Percentiles rank a stretch among this genome's conserved stretches.
Conservation (phyloP, 2,329 filamentous ascomycete species). For the Aspergillus pseudonomiae region DNA sequence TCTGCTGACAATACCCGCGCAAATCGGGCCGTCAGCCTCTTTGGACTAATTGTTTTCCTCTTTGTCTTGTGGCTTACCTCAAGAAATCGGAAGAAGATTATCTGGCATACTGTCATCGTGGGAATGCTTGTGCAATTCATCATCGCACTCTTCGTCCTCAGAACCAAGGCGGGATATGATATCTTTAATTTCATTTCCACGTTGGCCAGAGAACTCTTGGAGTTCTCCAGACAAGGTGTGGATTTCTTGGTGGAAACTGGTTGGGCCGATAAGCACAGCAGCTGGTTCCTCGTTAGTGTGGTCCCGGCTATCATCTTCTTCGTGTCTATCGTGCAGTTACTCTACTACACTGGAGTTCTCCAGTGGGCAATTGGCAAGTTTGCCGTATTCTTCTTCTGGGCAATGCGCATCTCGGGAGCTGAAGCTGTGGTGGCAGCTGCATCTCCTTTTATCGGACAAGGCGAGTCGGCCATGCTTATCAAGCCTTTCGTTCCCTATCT, state of each 20-base stretch:
- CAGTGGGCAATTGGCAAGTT: conserved; percentile 92
- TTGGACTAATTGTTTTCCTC: conserved; percentile 75
- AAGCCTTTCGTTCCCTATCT: conserved; percentile 82
- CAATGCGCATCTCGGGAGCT: conserved; percentile 80
- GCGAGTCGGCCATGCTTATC: conserved; percentile 91
- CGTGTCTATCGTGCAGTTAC: conserved; percentile 83
- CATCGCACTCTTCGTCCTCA: conserved; percentile 83
- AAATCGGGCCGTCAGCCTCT: conserved; percentile 79
- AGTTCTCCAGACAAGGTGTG: conserved; percentile 74
- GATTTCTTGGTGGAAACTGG: conserved; percentile 65
- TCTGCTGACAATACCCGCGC: conserved; percentile 73
- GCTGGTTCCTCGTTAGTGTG: conserved; percentile 76
- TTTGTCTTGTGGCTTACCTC: conserved; percentile 70
- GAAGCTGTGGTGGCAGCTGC: conserved; percentile 93
- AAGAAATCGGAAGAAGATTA: conserved; percentile 61
- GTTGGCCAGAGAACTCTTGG: conserved; percentile 72
- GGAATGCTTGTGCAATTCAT: conserved; percentile 89
- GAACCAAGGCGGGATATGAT: conserved; percentile 78
- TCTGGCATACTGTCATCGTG: conserved; percentile 80
- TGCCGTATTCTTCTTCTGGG: conserved; percentile 89
- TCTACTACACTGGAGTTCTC: conserved; percentile 78
- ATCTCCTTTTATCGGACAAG: conserved; percentile 91
- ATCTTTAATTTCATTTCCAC: conserved; percentile 88
- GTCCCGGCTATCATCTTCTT: conserved; percentile 97
- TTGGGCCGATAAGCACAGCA: conserved; percentile 43